A percentile compares a stretch with the other conserved stretches of the same genome.
phyloP scores from a whole-genome alignment of 192 early-diverging fungal species.

The Coemansia sp. region DNA sequence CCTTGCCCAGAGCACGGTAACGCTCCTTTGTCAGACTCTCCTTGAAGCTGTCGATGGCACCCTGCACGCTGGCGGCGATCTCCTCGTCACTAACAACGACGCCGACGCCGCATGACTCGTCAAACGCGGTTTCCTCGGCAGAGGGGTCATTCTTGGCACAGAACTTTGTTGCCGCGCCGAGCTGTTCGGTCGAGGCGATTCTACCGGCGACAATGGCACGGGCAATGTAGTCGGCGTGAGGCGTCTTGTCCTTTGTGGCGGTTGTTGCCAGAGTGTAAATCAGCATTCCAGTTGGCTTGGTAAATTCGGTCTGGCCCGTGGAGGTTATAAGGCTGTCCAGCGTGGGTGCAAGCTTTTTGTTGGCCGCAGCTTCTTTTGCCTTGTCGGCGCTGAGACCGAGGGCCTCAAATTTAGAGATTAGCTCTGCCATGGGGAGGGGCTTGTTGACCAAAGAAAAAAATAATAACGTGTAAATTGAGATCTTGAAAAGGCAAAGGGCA shows the following conservation, averaged over 20 bases:
- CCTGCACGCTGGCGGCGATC: constrained; percentile 63
- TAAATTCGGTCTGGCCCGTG: constrained; percentile 61
- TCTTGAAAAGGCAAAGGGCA: background rate
- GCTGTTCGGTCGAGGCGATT: constrained; percentile 80
- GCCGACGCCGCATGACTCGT: constrained; percentile 91
- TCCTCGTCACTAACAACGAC: constrained; percentile 79
- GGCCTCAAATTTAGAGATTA: constrained; percentile 71
- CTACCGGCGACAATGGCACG: constrained; percentile 69
- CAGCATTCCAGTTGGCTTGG: constrained; percentile 75
- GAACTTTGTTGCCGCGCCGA: constrained; percentile 92
- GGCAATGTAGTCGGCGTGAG: constrained; percentile 81
- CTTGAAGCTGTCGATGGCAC: constrained; percentile 65
- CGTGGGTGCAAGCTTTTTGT: constrained; percentile 90
- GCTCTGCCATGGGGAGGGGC: constrained; percentile 25
- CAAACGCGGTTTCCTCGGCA: constrained; percentile 71
- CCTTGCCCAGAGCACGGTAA: constrained; percentile 77
- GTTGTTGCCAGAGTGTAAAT: constrained; percentile 88
- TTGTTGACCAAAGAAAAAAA: constrained; percentile 4
- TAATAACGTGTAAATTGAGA: background rate
- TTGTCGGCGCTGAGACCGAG: constrained; percentile 90
- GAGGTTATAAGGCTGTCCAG: constrained; percentile 71
- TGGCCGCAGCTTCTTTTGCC: constrained; percentile 91
- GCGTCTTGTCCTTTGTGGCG: constrained; percentile 64
- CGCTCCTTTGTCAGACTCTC: constrained; percentile 77
- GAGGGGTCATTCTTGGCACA: constrained; percentile 58